Evolutionary conservation across 139 green algal species (phyloP).

Genomic region (Asterochloris sp.): DNA sequence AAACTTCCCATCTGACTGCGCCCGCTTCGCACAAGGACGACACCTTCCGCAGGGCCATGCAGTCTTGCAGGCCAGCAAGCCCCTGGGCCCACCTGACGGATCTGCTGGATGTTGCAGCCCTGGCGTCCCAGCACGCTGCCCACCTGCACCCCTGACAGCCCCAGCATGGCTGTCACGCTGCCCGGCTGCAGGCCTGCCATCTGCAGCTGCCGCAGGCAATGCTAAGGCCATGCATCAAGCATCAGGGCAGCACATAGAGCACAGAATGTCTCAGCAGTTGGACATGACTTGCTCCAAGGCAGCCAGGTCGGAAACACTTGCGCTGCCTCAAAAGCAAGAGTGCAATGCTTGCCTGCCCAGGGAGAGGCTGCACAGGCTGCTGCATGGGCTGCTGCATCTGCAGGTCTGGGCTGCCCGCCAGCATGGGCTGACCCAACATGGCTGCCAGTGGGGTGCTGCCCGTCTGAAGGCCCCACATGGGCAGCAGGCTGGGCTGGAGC

Average conservation of each 20-base stretch:
- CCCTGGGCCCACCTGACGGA: conserved; percentile 12
- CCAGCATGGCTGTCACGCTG: not conserved
- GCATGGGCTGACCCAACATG: no score
- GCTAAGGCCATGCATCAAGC: not conserved
- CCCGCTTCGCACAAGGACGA: not conserved
- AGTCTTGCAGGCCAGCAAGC: not conserved
- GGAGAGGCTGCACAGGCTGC: no score
- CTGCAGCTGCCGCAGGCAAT: conserved; percentile 2
- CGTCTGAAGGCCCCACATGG: no score
- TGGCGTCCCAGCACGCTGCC: conserved; percentile 14
- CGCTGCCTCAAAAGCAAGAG: no score
- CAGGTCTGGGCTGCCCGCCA: no score
- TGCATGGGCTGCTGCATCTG: no score
- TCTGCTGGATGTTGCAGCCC: conserved; percentile 21
- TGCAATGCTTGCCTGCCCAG: no score
- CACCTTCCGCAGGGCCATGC: not conserved
- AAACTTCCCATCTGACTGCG: no score
- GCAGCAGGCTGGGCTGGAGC: no score
- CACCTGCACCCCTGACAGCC: conserved; percentile 8
- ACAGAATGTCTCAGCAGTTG: not conserved
- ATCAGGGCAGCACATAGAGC: not conserved
- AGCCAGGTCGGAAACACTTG: not conserved
- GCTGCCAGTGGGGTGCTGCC: no score
- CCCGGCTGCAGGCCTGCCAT: not conserved
- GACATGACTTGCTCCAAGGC: not conserved